Conservation (phyloP, 2,329 filamentous ascomycete genomes). For the Scopulariopsis brevicaulis region DNA sequence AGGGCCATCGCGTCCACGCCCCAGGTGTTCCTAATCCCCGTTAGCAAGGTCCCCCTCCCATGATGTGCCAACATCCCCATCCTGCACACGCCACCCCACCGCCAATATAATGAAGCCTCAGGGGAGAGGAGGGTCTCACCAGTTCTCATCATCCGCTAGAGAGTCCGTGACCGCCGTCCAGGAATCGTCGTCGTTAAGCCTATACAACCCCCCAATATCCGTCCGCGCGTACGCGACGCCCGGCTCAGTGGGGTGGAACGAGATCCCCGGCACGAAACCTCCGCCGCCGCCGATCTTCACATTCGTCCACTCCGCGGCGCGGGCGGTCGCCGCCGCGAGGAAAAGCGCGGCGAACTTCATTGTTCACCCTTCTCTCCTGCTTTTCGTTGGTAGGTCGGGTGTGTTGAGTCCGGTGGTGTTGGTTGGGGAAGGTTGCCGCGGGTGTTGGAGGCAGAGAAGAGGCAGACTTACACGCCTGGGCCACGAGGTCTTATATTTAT, state of each 20-base stretch:
- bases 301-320: constrained; percentile 32
- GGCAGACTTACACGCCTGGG: not conserved
- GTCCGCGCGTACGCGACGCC: constrained; percentile 44
- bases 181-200: constrained; percentile 39
- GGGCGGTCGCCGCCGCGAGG: constrained; percentile 10
- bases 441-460: not conserved
- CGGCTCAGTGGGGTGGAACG: constrained; percentile 40
- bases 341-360: not conserved
- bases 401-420: not conserved
- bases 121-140: constrained; percentile 19
- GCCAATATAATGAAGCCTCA: not conserved
- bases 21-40: constrained; percentile 35
- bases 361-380: not conserved
- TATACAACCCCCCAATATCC: constrained; percentile 46
- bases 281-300: constrained; percentile 43
- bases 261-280: constrained; percentile 42
- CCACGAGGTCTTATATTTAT: not conserved
- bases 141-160: constrained; percentile 28
- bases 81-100: too few species aligned
- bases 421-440: not conserved
- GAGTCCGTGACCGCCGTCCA: constrained; percentile 42
- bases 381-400: not conserved
- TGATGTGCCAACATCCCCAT: not conserved
- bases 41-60: not conserved
- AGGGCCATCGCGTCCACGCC: constrained; percentile 45